Conservation (phyloP, 2,329 filamentous ascomycete species). For the Claviceps africana region DNA sequence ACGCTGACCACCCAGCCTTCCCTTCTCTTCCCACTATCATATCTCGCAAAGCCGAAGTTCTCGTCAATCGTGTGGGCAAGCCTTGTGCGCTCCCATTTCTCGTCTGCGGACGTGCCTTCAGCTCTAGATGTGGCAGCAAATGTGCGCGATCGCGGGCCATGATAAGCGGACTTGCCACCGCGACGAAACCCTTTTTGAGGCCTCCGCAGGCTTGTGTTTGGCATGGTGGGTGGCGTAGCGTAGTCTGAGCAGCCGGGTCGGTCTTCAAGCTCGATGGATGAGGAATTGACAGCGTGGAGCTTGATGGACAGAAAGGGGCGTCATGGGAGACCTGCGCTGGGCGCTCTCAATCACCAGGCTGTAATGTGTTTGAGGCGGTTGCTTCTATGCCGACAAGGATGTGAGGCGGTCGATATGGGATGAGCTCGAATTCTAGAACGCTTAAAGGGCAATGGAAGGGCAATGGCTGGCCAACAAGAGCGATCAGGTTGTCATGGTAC, state of each 20-base stretch:
- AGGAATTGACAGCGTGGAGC: slow-evolving; percentile 6
- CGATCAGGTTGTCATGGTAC: not conserved
- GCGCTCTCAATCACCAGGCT: not conserved
- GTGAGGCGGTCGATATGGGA: not conserved
- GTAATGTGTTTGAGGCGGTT: not conserved
- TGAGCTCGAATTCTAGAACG: not conserved
- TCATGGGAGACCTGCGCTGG: slow-evolving; percentile 9
- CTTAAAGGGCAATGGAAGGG: not conserved
- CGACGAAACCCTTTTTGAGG: slow-evolving; percentile 54
- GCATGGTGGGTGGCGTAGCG: slow-evolving; percentile 26
- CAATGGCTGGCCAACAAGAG: not conserved
- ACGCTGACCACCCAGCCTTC: slow-evolving; percentile 93
- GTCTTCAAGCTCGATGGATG: slow-evolving; percentile 9
- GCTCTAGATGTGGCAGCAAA: slow-evolving; percentile 65
- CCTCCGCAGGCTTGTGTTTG: slow-evolving; percentile 44
- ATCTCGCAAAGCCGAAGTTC: slow-evolving; percentile 82
- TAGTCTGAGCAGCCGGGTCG: not conserved
- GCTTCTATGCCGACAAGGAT: not conserved
- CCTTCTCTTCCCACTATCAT: slow-evolving; percentile 69
- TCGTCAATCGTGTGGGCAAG: slow-evolving; percentile 87
- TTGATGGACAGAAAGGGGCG: slow-evolving; percentile 5
- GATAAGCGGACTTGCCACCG: slow-evolving; percentile 54
- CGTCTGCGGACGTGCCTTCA: slow-evolving; percentile 82
- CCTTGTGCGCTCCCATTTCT: slow-evolving; percentile 75
- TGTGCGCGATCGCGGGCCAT: slow-evolving; percentile 58